phyloP scores from a whole-genome alignment of 306 rosid genomes.

The Leucaena leucocephala region DNA sequence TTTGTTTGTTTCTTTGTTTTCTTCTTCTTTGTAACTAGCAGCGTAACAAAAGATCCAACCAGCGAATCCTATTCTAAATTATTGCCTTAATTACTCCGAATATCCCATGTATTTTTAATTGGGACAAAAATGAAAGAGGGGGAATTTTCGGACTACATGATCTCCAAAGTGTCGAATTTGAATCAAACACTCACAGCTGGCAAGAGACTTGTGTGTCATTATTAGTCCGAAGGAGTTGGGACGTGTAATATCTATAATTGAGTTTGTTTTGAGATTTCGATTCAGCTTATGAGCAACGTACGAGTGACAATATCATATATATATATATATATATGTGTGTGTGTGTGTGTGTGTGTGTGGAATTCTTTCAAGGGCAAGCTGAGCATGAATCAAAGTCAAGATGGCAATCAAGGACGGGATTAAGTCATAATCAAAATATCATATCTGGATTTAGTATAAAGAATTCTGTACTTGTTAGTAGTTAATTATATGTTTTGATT shows the following conservation, averaged over 20 bases:
- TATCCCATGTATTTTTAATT: background rate
- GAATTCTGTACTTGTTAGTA: too few species aligned
- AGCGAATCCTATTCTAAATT: background rate
- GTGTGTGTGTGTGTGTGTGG: too few species aligned
- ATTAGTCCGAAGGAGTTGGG: background rate
- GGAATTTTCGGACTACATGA: background rate
- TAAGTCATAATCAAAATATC: too few species aligned
- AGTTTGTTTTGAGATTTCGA: background rate
- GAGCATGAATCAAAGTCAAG: background rate
- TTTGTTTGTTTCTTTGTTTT: background rate
- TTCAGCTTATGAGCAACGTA: too few species aligned
- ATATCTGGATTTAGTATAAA: too few species aligned
- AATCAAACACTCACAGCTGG: background rate
- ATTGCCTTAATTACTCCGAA: background rate
- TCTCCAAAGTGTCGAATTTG: background rate
- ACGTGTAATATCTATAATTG: background rate
- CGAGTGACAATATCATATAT: too few species aligned
- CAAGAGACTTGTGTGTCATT: background rate
- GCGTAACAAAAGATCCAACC: background rate
- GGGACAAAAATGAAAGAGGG: background rate
- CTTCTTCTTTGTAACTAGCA: background rate
- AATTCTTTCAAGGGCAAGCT: background rate
- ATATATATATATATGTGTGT: too few species aligned
- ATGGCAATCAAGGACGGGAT: background rate
- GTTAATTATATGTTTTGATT: too few species aligned